These are phyloP conservation scores for Drechslerella dactyloides DNA, from an alignment of 2,329 filamentous ascomycete species.

Conservation along the genomic window DNA sequence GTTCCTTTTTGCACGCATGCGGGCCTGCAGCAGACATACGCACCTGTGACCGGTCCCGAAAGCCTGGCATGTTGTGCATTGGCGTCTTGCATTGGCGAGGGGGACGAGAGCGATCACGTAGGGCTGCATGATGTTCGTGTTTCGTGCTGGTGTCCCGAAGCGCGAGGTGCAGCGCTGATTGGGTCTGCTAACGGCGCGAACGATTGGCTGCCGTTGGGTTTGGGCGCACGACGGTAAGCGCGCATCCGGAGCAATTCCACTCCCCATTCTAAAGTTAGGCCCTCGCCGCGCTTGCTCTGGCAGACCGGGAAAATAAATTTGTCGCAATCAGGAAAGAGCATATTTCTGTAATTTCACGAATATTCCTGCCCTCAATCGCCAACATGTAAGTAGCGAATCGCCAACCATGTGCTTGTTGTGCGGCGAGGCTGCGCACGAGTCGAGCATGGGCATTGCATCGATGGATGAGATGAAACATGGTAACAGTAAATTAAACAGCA, in stretches of 20 bases:
- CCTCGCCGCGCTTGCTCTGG: conserved; percentile 36
- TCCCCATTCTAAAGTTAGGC: conserved; percentile 44
- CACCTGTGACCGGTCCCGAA: neutral
- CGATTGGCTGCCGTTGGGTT: conserved; percentile 30
- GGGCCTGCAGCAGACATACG: neutral
- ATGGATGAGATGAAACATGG: neutral
- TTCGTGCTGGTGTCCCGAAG: conserved; percentile 36
- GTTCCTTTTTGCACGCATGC: conserved; percentile 1
- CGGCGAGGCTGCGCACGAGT: neutral
- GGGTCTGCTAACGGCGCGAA: conserved; percentile 17
- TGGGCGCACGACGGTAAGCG: conserved; percentile 27
- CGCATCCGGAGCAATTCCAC: conserved; percentile 25
- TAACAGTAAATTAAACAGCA: neutral
- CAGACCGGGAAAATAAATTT: conserved; percentile 28
- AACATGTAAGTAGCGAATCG: conserved; percentile 22
- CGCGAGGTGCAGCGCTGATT: conserved; percentile 45
- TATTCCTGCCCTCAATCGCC: neutral
- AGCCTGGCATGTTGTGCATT: neutral
- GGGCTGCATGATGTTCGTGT: conserved; percentile 34
- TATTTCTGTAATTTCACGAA: neutral
- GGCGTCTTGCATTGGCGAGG: neutral
- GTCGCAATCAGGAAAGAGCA: conserved; percentile 8
- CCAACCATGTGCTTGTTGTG: conserved; percentile 2
- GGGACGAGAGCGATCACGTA: neutral
- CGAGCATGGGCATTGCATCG: too few species aligned